Conservation (phyloP, 2,329 filamentous ascomycete genomes). For the Aspergillus novofumigatus region DNA sequence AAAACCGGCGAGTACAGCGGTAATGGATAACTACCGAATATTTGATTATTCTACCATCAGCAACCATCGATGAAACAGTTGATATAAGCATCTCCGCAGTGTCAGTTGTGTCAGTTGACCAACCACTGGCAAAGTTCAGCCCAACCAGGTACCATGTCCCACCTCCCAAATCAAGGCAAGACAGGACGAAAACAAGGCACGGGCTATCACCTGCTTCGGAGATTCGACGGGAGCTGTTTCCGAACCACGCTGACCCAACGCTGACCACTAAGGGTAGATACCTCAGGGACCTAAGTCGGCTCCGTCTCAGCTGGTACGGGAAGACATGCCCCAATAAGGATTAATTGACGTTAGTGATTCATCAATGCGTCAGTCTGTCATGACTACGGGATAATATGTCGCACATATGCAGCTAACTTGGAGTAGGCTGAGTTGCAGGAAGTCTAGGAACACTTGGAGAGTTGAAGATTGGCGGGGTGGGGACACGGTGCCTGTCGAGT, state of each 20-base stretch:
- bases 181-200: neutral
- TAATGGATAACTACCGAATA: neutral
- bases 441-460: neutral
- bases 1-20: neutral
- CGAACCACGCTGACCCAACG: neutral
- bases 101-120: neutral
- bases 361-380: neutral
- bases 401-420: neutral
- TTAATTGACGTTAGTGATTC: neutral
- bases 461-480: neutral
- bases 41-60: neutral
- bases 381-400: neutral
- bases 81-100: neutral
- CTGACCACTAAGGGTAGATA: neutral
- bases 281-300: neutral
- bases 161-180: neutral
- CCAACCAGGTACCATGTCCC: neutral
- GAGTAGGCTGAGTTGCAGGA: neutral
- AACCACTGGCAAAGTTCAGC: neutral
- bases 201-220: neutral
- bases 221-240: neutral
- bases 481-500: neutral
- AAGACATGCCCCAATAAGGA: neutral
- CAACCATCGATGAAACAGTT: neutral
- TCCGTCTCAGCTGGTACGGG: neutral